Base-by-base conservation (phyloP, 257 asterid species). In the Echium plantagineum region DNA sequence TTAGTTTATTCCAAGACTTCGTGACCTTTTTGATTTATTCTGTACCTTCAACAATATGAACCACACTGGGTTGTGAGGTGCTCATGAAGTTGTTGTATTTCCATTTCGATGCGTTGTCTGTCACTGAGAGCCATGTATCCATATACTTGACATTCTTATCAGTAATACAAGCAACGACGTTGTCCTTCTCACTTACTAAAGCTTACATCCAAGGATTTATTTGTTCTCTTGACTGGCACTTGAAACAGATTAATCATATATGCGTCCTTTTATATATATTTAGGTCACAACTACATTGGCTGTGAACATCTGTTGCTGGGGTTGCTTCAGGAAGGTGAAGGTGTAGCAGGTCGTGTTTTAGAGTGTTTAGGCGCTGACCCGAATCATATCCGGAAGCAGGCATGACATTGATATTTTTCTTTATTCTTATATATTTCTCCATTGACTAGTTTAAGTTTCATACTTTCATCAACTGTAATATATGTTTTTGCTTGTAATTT, bases 211-310 rank as follows among this genome's bases (percentile, higher is more conserved):
- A 35, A 15, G 2, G 12, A 35, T 35, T 35, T 35, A 35, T 35
- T 71, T 38, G 57, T 60, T 1, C 10, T 6, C 7, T 47, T 32
- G n/a, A 15, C 47, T 35, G 47, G 47, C 47, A 35, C 15, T 2
- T 6, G 32, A 28, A 28, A 28, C 32, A 28, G 47, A n/a, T n/a
- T 8, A 0, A 35, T 35, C 47, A 6, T 35, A 28, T 35, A 35
- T 7, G 47, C 10, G 8, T 55, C 2, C 28, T 10, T 10, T 55
- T 21, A 9, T 18, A 5, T 55, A 20, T 0, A 61, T 71, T 57
- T 73, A 91, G 98, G 98, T 57, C 96, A 91, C 80, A 91, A 91
- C 74, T 91, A 87, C 83, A 91, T 91, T 72, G 98, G 98, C 65
- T 87, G 96, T 8, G 98, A 91, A 81, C 98, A 91, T 78, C 85